These are phyloP conservation scores for Mariannaea sp. DNA, from an alignment of 2,329 filamentous ascomycete genomes.

Conservation along the genomic window DNA sequence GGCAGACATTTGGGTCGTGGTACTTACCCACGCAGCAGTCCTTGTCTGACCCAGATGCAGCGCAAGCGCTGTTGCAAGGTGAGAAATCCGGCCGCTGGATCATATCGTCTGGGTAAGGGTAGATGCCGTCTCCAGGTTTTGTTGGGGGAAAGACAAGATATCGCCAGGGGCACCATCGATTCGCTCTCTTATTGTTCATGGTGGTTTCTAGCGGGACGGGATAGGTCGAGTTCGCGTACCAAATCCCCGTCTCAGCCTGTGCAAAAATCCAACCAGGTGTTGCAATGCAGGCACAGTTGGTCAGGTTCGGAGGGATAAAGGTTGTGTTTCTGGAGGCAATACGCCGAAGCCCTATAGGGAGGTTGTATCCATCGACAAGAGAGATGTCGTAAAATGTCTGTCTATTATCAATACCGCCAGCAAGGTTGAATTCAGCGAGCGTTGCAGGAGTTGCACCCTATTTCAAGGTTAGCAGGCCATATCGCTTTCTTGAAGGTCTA, in stretches of 20 bases:
- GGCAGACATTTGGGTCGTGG: conserved; percentile 66
- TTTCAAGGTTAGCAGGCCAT: conserved; percentile 7
- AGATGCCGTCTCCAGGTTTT: conserved; percentile 75
- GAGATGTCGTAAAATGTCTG: conserved; percentile 87
- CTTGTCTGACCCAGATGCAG: conserved; percentile 65
- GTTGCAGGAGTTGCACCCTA: conserved; percentile 76
- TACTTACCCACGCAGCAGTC: conserved; percentile 80
- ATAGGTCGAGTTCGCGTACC: conserved; percentile 67
- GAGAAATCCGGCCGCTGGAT: conserved; percentile 73
- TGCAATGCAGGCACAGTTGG: conserved; percentile 77
- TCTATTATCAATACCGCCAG: conserved; percentile 60
- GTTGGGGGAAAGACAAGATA: conserved; percentile 70
- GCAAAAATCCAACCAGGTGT: conserved; percentile 66
- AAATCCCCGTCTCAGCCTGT: conserved; percentile 57
- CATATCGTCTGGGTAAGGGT: conserved; percentile 78
- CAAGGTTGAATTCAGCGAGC: conserved; percentile 79
- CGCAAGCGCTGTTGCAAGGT: conserved; percentile 78
- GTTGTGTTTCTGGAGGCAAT: conserved; percentile 64
- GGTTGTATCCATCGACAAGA: conserved; percentile 83
- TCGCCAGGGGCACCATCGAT: conserved; percentile 80
- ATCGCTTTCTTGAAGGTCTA: neutral
- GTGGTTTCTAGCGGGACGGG: conserved; percentile 69
- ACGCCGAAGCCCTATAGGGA: conserved; percentile 69
- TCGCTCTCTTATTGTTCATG: conserved; percentile 61
- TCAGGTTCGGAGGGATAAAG: conserved; percentile 75